Evolutionary conservation across 805 yeast genomes (phyloP).

Genomic region (Saccharomycopsis fodiens): DNA sequence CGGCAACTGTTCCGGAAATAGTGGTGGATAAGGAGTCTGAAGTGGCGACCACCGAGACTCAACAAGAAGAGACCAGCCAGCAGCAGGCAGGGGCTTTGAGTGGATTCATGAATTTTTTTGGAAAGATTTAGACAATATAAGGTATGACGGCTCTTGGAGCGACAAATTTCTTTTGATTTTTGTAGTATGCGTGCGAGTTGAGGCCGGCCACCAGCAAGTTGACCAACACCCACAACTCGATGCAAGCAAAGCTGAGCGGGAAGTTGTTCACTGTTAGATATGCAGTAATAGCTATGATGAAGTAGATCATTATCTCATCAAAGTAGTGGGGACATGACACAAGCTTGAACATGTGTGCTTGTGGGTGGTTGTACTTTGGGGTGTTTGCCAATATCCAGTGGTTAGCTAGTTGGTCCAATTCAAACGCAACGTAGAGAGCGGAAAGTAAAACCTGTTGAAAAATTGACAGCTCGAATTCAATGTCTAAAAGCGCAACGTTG

Average conservation of each 20-base stretch:
- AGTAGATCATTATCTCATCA: conserved; percentile 57
- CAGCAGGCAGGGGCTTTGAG: conserved; percentile 10
- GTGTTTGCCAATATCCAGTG: conserved; percentile 34
- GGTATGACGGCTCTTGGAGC: conserved; percentile 19
- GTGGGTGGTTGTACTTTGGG: conserved; percentile 52
- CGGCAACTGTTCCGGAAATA: neutral
- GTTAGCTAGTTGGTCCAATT: conserved; percentile 37
- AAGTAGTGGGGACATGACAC: conserved; percentile 62
- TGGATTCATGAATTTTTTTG: conserved; percentile 18
- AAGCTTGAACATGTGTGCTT: conserved; percentile 38
- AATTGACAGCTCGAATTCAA: neutral
- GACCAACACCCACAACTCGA: conserved; percentile 10
- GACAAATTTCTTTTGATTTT: neutral
- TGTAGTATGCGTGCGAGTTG: conserved; percentile 12
- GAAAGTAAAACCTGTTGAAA: conserved; percentile 13
- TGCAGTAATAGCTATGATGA: neutral
- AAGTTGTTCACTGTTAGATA: neutral
- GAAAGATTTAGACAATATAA: conserved; percentile 11
- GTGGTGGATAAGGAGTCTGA: neutral
- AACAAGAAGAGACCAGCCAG: neutral
- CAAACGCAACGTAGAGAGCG: conserved; percentile 26
- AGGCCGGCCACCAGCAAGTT: conserved; percentile 14
- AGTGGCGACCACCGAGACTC: neutral
- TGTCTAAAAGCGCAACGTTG: conserved; percentile 19
- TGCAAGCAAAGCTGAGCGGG: conserved; percentile 1